A percentile compares a stretch with the other conserved stretches of the same genome.
Evolutionary conservation across 176 grass and related monocot genomes (phyloP).

Genomic region (Avena insularis): DNA sequence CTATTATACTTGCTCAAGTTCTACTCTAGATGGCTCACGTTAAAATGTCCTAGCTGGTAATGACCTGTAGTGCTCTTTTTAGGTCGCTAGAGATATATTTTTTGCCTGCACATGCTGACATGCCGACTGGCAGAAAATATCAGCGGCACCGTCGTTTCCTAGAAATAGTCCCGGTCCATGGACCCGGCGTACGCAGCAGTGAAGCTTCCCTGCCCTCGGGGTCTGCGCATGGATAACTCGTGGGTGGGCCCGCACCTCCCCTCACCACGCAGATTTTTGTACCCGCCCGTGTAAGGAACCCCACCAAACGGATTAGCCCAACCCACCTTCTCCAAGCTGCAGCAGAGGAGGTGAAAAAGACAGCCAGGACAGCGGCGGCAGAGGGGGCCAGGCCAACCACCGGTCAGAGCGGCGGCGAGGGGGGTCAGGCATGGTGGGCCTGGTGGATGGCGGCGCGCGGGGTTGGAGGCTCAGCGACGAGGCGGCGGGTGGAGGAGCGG

Average conservation of each 20-base stretch:
- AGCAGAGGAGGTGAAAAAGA: neutral
- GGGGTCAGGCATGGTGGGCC: conserved; percentile 51
- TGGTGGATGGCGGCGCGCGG: conserved; percentile 27
- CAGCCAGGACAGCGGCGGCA: neutral
- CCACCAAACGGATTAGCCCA: conserved; percentile 13
- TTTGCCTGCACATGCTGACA: neutral
- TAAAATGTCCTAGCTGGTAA: neutral
- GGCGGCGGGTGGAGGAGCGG: neutral
- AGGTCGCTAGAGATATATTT: neutral
- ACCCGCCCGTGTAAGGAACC: conserved; percentile 33
- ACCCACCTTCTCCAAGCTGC: neutral
- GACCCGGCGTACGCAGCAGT: conserved; percentile 20
- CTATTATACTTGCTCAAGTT: too few relatives aligned
- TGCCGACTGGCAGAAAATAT: conserved; percentile 7
- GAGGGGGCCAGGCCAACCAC: neutral
- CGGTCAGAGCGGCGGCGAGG: neutral
- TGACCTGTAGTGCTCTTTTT: neutral
- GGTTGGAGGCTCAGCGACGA: conserved; percentile 56
- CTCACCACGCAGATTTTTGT: conserved; percentile 48
- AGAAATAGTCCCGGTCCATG: conserved; percentile 29
- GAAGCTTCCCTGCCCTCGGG: conserved; percentile 3
- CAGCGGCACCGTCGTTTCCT: neutral
- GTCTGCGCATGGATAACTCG: conserved; percentile 61
- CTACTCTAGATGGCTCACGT: too few relatives aligned
- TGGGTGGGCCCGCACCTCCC: conserved; percentile 34